Evolutionary conservation across 306 rosid genomes (phyloP).

Genomic region (Vicia faba): DNA sequence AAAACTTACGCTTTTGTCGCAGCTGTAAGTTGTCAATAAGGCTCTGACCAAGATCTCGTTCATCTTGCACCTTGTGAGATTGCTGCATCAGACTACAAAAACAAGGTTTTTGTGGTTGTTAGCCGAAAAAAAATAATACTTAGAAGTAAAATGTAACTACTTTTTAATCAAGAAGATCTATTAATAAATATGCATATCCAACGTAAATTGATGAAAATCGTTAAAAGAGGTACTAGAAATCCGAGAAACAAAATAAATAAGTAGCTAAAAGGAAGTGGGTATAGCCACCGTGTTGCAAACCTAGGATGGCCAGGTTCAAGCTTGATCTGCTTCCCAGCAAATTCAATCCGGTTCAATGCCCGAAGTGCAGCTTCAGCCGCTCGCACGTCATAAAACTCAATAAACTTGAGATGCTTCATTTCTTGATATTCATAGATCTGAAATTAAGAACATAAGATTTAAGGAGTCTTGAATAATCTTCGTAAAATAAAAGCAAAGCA

Average conservation of each 20-base stretch:
- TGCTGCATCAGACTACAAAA: constrained; percentile 63
- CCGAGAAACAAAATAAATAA: constrained; percentile 15
- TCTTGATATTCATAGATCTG: constrained; percentile 68
- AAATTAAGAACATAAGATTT: constrained; percentile 35
- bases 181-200: constrained; percentile 26
- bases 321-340: constrained; percentile 74
- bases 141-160: constrained; percentile 22
- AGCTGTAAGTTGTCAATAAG: constrained; percentile 45
- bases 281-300: constrained; percentile 51
- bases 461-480: constrained; percentile 18
- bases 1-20: constrained; percentile 51
- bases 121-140: constrained; percentile 23
- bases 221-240: neutral
- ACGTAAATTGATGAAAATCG: constrained; percentile 22
- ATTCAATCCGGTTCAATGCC: constrained; percentile 59
- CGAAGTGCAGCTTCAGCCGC: constrained; percentile 71
- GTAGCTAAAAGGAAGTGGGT: constrained; percentile 14
- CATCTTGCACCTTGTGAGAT: constrained; percentile 63
- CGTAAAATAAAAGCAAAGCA: constrained; percentile 11
- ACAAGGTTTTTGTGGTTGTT: constrained; percentile 33
- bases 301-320: constrained; percentile 66
- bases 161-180: constrained; percentile 37
- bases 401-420: constrained; percentile 45
- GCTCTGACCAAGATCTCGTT: constrained; percentile 48
- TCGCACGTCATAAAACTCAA: constrained; percentile 77